Evolutionary conservation across 2,329 filamentous ascomycete species (phyloP).

Genomic region (Sporothrix brasiliensis): DNA sequence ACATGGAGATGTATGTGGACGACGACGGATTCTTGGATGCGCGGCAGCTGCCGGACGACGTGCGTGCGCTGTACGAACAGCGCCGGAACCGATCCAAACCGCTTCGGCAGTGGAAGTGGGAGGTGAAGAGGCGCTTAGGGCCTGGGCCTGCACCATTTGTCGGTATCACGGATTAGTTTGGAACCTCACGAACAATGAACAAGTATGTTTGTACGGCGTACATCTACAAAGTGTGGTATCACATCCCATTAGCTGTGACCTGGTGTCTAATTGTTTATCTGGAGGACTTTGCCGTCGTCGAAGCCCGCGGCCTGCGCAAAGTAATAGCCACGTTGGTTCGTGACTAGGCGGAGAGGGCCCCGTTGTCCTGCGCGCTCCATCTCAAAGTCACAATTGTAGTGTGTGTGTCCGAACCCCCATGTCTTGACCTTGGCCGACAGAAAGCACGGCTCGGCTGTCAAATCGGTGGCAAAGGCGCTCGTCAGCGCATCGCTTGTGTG

Average conservation of each 20-base stretch:
- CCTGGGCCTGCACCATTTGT: too few relatives aligned
- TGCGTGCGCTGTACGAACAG: slow-evolving; percentile 5
- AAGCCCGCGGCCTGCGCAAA: slow-evolving; percentile 46
- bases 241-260: too few relatives aligned
- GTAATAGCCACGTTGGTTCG: slow-evolving; percentile 39
- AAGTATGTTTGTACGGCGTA: too few relatives aligned
- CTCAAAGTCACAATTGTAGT: slow-evolving; percentile 50
- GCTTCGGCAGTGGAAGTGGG: slow-evolving; percentile 11
- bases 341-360: slow-evolving; percentile 39
- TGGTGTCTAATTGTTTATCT: background rate
- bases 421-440: slow-evolving; percentile 43
- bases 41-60: slow-evolving; percentile 34
- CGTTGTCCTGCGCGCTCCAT: slow-evolving; percentile 31
- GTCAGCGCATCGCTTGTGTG: slow-evolving; percentile 40
- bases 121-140: too few relatives aligned
- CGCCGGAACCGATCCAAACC: background rate
- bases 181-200: too few relatives aligned
- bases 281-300: slow-evolving; percentile 40
- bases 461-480: slow-evolving; percentile 48
- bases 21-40: slow-evolving; percentile 38
- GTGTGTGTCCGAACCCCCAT: slow-evolving; percentile 56
- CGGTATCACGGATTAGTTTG: too few relatives aligned
- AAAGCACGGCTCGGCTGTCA: slow-evolving; percentile 46
- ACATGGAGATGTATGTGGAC: slow-evolving; percentile 39
- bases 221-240: too few relatives aligned